Evolutionary conservation across 179 eudicot species (phyloP).

Genomic region (Patellifolia procumbens): DNA sequence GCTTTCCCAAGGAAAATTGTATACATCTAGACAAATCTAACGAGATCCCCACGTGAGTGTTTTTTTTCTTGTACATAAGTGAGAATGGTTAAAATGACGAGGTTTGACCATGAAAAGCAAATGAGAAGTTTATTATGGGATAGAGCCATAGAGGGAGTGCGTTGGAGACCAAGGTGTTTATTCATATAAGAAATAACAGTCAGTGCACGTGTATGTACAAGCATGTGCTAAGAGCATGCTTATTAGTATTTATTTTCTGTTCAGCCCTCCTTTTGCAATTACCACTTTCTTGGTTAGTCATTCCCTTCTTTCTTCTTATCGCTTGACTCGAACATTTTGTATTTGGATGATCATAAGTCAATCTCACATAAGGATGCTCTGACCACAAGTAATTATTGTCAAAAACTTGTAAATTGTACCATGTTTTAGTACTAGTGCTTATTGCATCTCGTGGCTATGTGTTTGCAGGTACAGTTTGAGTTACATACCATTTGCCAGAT

Average conservation of each 20-base stretch:
- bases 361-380: background rate
- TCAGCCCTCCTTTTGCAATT: no score
- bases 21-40: no score
- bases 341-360: no score
- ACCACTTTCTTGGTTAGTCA: background rate
- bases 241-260: background rate
- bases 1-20: no score
- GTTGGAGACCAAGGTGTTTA: background rate
- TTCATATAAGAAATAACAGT: background rate
- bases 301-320: background rate
- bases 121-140: no score
- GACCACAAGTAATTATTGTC: background rate
- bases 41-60: no score
- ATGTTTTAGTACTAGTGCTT: background rate
- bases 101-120: no score
- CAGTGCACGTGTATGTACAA: background rate
- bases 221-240: background rate
- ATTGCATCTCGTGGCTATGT: background rate
- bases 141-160: no score
- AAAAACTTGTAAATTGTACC: no score
- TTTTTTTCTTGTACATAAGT: no score
- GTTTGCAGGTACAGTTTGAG: constrained; percentile 89
- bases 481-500: constrained; percentile 90
- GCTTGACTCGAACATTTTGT: background rate
- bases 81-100: no score